Conservation (phyloP, 305 asterid species). For the Fraxinus dipetala region DNA sequence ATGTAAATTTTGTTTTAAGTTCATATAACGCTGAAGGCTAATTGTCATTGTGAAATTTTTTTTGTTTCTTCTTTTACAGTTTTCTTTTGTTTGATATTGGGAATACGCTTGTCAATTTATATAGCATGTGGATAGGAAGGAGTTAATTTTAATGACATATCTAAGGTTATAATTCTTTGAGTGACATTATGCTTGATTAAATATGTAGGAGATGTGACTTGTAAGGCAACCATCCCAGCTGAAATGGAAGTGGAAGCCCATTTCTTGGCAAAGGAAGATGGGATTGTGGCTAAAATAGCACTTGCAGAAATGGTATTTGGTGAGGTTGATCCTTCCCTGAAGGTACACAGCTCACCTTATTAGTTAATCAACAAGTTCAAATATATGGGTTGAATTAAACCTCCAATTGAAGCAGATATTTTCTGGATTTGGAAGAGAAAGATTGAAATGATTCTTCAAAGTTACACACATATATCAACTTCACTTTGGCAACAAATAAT, state of each 20-base stretch:
- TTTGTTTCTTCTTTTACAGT: neutral
- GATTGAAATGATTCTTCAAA: neutral
- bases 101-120: neutral
- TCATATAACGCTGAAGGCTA: slow-evolving; percentile 13
- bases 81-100: neutral
- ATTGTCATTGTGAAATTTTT: neutral
- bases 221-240: slow-evolving; percentile 81
- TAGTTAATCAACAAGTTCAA: neutral
- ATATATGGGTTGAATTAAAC: neutral
- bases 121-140: neutral
- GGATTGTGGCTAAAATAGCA: slow-evolving; percentile 81
- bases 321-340: slow-evolving; percentile 75
- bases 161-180: neutral
- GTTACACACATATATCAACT: neutral
- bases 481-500: neutral
- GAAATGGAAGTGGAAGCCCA: slow-evolving; percentile 87
- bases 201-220: slow-evolving; percentile 80
- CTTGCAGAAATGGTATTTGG: slow-evolving; percentile 80
- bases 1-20: neutral
- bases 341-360: slow-evolving; percentile 37
- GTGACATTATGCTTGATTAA: neutral
- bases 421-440: neutral
- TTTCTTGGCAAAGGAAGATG: slow-evolving; percentile 88
- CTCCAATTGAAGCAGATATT: neutral
- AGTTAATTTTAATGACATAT: neutral